Base-by-base conservation (phyloP, 2,329 filamentous ascomycete species). In the Sporothrix schenckii region DNA sequence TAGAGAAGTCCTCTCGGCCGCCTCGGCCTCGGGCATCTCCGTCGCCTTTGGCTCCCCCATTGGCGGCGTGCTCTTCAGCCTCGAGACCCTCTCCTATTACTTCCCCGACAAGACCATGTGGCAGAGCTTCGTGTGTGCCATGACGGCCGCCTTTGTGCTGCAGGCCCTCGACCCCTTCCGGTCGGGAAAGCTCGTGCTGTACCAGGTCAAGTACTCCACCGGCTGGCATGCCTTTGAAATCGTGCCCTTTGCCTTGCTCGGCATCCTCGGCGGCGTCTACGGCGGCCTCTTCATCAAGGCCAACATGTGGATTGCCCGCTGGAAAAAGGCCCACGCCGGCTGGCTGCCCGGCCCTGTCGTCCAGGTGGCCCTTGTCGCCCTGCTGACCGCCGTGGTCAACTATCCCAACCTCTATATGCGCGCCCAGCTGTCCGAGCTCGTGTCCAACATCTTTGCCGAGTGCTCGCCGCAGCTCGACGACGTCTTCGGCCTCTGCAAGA, bases 31-130 rank as follows among this genome's bases (percentile, higher is more conserved):
- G 6, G 94, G 94, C 52, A 97, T 97, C 53, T 97, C 93, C 1
- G 94, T 97, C 39, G 94, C 94, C 58, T 97, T 97, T 79, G 94
- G 94, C 41, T 92, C 94, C 6, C 94, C 94, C 10, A 97, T 98
- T 70, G 95, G 94, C 13, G 94, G 94, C 61, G 94, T 98, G 27
- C 82, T 98, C 24, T 98, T 98, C 83, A 96, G 92, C 80, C 87
- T 98, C n/a, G 94, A 97, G 87, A 93, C 97, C 86, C 84, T 98
- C 2, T 97, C 93, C 0, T 98, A 97, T 79, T 98, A 97, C 80
- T 98, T 98, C 75, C 94, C 95, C 0, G 94, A 98, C 81, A 98
- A 98, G 80, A 98, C 95, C 11, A 98, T 99, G 95, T 99, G 95
- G 95, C 95, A 97, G 79, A 97, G 93, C 76, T 99, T 99, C 77